phyloP scores from a whole-genome alignment of 2,329 filamentous ascomycete species.

The Dactylellina leptospora region DNA sequence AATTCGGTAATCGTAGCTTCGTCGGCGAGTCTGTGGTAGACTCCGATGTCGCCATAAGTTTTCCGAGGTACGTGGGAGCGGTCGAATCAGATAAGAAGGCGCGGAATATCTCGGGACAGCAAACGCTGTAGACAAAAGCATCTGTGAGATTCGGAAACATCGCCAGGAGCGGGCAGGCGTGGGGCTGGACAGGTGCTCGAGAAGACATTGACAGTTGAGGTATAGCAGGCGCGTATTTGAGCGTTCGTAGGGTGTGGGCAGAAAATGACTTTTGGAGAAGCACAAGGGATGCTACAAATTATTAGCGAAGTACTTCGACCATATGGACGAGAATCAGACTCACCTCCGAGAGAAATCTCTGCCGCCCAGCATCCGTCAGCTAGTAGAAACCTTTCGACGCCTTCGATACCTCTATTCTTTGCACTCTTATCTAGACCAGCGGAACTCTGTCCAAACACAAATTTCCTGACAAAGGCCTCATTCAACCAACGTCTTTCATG shows the following conservation, averaged over 20 bases:
- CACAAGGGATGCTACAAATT: conserved; percentile 31
- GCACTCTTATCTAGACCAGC: conserved; percentile 26
- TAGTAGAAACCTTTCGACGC: conserved; percentile 43
- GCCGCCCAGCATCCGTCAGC: conserved; percentile 52
- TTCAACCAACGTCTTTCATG: conserved; percentile 47
- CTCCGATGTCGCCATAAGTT: conserved; percentile 40
- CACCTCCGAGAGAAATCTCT: conserved; percentile 50
- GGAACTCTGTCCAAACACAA: conserved; percentile 44
- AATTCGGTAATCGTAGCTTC: conserved; percentile 18
- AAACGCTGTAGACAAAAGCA: conserved; percentile 47
- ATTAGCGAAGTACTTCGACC: conserved; percentile 9
- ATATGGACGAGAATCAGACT: background rate
- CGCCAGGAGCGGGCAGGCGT: conserved; percentile 47
- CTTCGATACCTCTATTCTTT: conserved; percentile 42
- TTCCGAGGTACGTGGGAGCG: conserved; percentile 34
- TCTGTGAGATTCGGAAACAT: conserved; percentile 51
- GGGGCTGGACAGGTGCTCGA: conserved; percentile 27
- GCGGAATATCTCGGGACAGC: conserved; percentile 49
- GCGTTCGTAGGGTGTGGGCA: conserved; percentile 45
- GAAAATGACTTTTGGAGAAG: conserved; percentile 52
- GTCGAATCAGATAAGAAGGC: conserved; percentile 39
- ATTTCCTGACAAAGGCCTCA: conserved; percentile 42
- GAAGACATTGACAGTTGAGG: conserved; percentile 52
- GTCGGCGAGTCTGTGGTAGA: background rate
- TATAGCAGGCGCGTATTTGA: conserved; percentile 48